Evolutionary conservation across 1,284 basidiomycete species (phyloP).

Genomic region (Mrakiaceae sp.): DNA sequence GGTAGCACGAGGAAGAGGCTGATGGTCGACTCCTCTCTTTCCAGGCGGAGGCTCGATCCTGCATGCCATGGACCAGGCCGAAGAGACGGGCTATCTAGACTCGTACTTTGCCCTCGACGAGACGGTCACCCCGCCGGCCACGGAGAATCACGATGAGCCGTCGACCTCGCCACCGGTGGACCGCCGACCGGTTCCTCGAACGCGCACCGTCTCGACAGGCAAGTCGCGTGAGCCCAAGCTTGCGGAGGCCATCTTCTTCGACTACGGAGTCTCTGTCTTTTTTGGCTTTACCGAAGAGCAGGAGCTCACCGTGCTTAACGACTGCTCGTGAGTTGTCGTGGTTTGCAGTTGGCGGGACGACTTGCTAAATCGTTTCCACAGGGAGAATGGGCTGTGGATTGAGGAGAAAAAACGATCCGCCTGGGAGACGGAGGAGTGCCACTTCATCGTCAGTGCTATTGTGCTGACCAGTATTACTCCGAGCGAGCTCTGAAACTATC

Average conservation of each 20-base stretch:
- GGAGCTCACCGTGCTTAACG: constrained; percentile 55
- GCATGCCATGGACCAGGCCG: constrained; percentile 66
- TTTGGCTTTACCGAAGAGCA: constrained; percentile 70
- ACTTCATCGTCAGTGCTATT: background rate
- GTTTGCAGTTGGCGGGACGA: no score
- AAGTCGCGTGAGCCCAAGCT: constrained; percentile 37
- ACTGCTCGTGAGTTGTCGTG: constrained; percentile 38
- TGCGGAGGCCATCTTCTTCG: constrained; percentile 79
- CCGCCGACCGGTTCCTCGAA: background rate
- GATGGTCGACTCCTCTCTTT: background rate
- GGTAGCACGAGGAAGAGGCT: no score
- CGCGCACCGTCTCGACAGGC: background rate
- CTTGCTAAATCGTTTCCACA: no score
- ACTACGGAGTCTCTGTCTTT: constrained; percentile 68
- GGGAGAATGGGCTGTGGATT: constrained; percentile 2
- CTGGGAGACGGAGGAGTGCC: constrained; percentile 65
- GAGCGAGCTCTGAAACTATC: constrained; percentile 17
- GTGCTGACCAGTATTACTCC: background rate
- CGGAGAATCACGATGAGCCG: background rate
- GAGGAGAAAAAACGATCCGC: constrained; percentile 42
- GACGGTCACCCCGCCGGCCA: background rate
- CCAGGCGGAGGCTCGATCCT: constrained; percentile 47
- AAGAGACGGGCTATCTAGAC: constrained; percentile 80
- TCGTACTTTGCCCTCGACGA: constrained; percentile 51
- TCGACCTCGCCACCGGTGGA: constrained; percentile 4